Evolutionary conservation across 176 grass and related monocot genomes (phyloP).

Genomic region (Elymus sibiricus): DNA sequence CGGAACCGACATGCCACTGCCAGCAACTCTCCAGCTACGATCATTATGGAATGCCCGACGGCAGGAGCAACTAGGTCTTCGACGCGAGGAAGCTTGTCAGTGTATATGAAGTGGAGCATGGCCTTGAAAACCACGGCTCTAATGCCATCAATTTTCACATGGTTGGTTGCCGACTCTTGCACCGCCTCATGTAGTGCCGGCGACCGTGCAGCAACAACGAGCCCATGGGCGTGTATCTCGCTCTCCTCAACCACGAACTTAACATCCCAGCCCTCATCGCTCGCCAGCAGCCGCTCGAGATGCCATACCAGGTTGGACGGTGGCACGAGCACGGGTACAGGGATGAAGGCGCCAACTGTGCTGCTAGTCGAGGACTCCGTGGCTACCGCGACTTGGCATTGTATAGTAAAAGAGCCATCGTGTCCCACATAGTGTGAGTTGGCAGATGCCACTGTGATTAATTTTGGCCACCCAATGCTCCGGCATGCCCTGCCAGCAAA

Average conservation of each 20-base stretch:
- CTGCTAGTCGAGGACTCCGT: background rate
- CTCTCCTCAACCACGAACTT: too few species aligned
- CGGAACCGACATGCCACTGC: too few species aligned
- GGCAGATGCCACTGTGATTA: background rate
- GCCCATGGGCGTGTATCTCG: too few species aligned
- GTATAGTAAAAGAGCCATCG: background rate
- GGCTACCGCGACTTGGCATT: background rate
- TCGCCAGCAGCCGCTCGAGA: background rate
- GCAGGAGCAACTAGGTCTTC: too few species aligned
- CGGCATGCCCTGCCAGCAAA: background rate
- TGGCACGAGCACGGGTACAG: background rate
- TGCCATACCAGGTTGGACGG: background rate
- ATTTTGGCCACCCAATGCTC: background rate
- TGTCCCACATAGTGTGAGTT: background rate
- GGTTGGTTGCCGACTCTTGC: background rate
- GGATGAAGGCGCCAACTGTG: background rate
- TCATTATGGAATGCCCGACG: too few species aligned
- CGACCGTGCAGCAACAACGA: background rate
- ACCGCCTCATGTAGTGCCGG: background rate
- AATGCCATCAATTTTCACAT: background rate
- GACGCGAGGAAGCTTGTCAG: too few species aligned
- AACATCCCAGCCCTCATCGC: background rate
- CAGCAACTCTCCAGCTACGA: too few species aligned
- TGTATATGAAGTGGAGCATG: too few species aligned
- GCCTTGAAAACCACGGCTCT: background rate